Percentiles rank a stretch among this genome's conserved stretches.
These are phyloP conservation scores for Candida insectalens DNA, from an alignment of 805 yeast genomes.

Conservation along the genomic window DNA sequence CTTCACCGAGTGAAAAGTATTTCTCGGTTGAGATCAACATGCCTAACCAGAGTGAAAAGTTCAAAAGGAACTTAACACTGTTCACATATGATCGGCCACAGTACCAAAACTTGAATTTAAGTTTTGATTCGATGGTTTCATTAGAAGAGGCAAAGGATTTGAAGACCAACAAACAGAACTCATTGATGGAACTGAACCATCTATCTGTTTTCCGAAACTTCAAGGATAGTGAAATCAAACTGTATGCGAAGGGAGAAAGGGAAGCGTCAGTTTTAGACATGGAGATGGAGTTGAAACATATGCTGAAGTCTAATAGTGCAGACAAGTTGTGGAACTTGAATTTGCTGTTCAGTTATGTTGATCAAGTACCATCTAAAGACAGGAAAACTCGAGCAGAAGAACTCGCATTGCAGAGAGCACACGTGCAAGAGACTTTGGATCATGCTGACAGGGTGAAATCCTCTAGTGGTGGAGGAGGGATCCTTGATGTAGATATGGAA, in stretches of 20 bases:
- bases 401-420: not conserved
- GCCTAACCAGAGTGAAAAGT: slow-evolving; percentile 29
- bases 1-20: slow-evolving; percentile 24
- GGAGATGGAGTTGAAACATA: slow-evolving; percentile 38
- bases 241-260: slow-evolving; percentile 8
- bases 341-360: slow-evolving; percentile 52
- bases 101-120: slow-evolving; percentile 22
- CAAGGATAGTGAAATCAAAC: slow-evolving; percentile 13
- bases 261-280: slow-evolving; percentile 43
- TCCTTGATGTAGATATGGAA: slow-evolving; percentile 1
- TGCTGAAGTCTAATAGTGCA: slow-evolving; percentile 31
- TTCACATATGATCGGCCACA: slow-evolving; percentile 40
- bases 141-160: slow-evolving; percentile 2
- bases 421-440: not conserved
- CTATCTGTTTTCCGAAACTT: slow-evolving; percentile 13
- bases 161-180: not conserved
- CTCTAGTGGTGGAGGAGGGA: slow-evolving; percentile 1
- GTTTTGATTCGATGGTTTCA: slow-evolving; percentile 9
- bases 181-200: slow-evolving; percentile 9
- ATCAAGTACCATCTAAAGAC: slow-evolving; percentile 20
- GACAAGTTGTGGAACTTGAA: slow-evolving; percentile 60
- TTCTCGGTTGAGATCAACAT: slow-evolving; percentile 35
- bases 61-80: slow-evolving; percentile 35
- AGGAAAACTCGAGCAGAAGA: slow-evolving; percentile 1
- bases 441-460: not conserved